Evolutionary conservation across 2,329 filamentous ascomycete species (phyloP), one percentile per base, ranked within the genome.

Genomic region (Epichloe typhina): DNA sequence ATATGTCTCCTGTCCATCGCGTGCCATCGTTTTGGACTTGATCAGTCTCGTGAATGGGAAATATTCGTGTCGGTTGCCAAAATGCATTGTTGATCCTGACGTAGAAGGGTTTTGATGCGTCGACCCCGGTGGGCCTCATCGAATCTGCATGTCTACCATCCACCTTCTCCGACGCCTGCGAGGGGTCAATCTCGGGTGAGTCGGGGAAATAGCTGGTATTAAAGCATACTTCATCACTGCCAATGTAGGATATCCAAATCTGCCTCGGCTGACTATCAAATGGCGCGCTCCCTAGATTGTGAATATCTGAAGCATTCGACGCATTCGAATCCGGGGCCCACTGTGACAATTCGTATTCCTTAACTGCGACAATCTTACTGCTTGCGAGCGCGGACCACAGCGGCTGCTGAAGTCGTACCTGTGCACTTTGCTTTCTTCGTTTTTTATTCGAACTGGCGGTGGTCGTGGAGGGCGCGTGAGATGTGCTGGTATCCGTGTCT

Each of bases 351-450:
- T 89, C 85, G 59, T 88, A 87, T 68, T 89, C 90, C 71, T 95
- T 93, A 63, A 94, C 83, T 69, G 95, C 88, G 60, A 93, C 91
- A 64, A 96, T 90, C 75, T 96, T 96, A 63, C 90, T 95, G 70
- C 88, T 95, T 48, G 90, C 90, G 59, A 96, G 79, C 46, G 90
- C 90, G 56, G 90, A 88, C 90, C 90, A 96, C 57, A 96, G 79
- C 46, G 90, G 90, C 69, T 96, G 90, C 63, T 88, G 83, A 65
- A 88, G 87, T 66, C 90, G 79, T 58, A 95, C 88, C 67, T 93
- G 87, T 52, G 88, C 89, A 63, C 87, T 91, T 69, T 95, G 88
- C 70, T 93, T 91, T 69, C 86, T 82, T 70, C 87, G 85, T 71
- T 88, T 88, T 69, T 93, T 94, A 51, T 66, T 67, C 70, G 80